Evolutionary conservation across 768 basidiomycete genomes (phyloP).

Genomic region (Tylopilus subfusipes): DNA sequence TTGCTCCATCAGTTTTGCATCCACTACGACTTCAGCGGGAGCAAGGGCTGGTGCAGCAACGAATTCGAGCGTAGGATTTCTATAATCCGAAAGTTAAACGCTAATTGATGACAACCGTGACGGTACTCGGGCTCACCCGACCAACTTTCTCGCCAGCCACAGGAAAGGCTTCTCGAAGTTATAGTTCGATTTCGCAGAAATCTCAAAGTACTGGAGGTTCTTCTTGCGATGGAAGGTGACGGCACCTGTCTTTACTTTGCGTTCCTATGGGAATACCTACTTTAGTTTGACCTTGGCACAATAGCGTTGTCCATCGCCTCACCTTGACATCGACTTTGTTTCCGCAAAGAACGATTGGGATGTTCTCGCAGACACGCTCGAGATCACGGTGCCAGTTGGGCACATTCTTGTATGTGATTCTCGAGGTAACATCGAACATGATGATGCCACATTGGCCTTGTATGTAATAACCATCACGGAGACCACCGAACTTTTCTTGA

Average conservation of each 20-base stretch:
- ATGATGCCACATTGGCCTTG: conserved; percentile 99
- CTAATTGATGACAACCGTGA: background rate
- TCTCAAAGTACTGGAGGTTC: conserved; percentile 99
- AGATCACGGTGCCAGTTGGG: conserved; percentile 99
- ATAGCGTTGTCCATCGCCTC: conserved; percentile 20
- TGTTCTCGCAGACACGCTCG: conserved; percentile 99
- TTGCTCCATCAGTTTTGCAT: conserved; percentile 68
- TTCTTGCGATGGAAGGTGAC: conserved; percentile 99
- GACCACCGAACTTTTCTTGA: conserved; percentile 99
- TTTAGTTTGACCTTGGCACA: conserved; percentile 2
- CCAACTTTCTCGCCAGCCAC: conserved; percentile 97
- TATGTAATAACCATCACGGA: conserved; percentile 95
- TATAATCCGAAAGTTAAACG: conserved; percentile 27
- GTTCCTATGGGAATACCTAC: conserved; percentile 61
- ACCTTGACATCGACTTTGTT: conserved; percentile 99
- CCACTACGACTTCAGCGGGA: conserved; percentile 89
- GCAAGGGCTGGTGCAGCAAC: conserved; percentile 95
- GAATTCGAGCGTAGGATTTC: conserved; percentile 86
- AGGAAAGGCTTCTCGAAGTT: conserved; percentile 99
- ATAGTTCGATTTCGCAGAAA: conserved; percentile 99
- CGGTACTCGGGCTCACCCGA: conserved; percentile 61
- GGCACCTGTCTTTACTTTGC: conserved; percentile 97
- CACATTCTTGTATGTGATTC: conserved; percentile 99
- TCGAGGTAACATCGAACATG: conserved; percentile 99
- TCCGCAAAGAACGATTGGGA: conserved; percentile 98